These are phyloP conservation scores for Jacaranda mimosifolia DNA, from an alignment of 257 asterid species.

Conservation along the genomic window DNA sequence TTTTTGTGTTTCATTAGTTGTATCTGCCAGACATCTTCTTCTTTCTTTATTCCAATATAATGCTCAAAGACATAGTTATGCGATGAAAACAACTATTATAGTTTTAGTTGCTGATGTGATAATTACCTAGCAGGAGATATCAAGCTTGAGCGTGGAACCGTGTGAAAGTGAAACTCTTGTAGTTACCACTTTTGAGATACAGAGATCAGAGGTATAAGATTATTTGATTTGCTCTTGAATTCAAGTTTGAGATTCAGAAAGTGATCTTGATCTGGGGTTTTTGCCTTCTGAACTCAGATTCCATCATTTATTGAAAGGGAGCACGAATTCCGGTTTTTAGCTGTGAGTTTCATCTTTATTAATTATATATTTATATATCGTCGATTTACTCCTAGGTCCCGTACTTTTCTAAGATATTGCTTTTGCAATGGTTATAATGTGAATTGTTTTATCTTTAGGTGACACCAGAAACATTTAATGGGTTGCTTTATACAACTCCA, in stretches of 20 bases:
- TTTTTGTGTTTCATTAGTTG: slow-evolving; percentile 13
- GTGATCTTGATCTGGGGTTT: slow-evolving; percentile 31
- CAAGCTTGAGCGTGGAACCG: slow-evolving; percentile 96
- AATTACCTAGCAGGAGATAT: slow-evolving; percentile 71
- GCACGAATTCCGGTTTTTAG: slow-evolving; percentile 93
- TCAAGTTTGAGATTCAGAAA: slow-evolving; percentile 27
- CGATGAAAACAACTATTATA: background rate
- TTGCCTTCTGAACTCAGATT: slow-evolving; percentile 63
- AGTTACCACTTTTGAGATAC: slow-evolving; percentile 86
- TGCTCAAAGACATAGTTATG: slow-evolving; percentile 1
- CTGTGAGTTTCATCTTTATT: slow-evolving; percentile 62
- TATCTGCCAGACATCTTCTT: background rate
- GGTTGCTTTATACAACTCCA: slow-evolving; percentile 71
- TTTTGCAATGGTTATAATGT: slow-evolving; percentile 10
- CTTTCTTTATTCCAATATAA: background rate
- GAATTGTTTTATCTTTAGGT: slow-evolving; percentile 61
- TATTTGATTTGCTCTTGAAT: slow-evolving; percentile 21
- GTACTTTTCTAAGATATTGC: background rate
- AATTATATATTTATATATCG: background rate
- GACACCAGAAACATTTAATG: slow-evolving; percentile 84
- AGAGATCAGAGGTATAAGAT: slow-evolving; percentile 79
- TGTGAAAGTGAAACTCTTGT: slow-evolving; percentile 79
- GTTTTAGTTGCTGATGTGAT: slow-evolving; percentile 28
- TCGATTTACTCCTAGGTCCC: background rate
- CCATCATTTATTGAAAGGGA: slow-evolving; percentile 94